Evolutionary conservation across 345 rosid genomes (phyloP), one percentile per base, ranked within the genome.

Genomic region (Limnanthes douglasii): DNA sequence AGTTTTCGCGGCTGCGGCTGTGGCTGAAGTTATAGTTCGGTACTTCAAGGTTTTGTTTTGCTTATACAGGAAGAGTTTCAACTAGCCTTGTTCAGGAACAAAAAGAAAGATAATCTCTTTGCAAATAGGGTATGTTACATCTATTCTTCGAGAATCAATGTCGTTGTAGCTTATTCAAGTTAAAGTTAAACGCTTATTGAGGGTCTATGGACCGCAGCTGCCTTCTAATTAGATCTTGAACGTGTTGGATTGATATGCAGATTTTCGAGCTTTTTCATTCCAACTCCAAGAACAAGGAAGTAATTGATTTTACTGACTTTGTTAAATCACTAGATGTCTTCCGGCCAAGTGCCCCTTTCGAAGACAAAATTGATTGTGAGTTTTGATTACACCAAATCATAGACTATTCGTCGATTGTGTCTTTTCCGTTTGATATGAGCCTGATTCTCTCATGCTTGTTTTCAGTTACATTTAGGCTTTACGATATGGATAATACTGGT

Each of bases 391-490:
- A 29, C 12, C 8, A 13, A 29, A 5, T 28, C 32, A 25, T 13
- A 37, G n/a, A n/a, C n/a, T n/a, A n/a, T n/a, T n/a, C n/a, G n/a
- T 15, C 25, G 22, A 34, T 3, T 21, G 37, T 16, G 32, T 21
- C 5, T 27, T 1, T 1, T 11, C 22, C 8, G 13, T 4, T 12
- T 37, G 15, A 11, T 33, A 8, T 48, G 33, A 34, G 28, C 16
- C 11, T 26, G 30, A 9, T 31, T 31, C 25, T 50, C n/a, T 44
- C 10, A 0, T 13, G 11, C 20, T 27, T 7, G 21, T 18, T 34
- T 57, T 72, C 94, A 92, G 96, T 81, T 70, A 70, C 88, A 29
- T 92, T 92, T 63, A 81, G 73, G 69, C 85, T 85, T 52, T 92
- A 92, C 54, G 96, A 92, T 60, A 48, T 85, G 73, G 84, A 85